A percentile compares a stretch with the other conserved stretches of the same genome.
Conservation (phyloP, 805 yeast species). For the Sugiyamaella smithiae region DNA sequence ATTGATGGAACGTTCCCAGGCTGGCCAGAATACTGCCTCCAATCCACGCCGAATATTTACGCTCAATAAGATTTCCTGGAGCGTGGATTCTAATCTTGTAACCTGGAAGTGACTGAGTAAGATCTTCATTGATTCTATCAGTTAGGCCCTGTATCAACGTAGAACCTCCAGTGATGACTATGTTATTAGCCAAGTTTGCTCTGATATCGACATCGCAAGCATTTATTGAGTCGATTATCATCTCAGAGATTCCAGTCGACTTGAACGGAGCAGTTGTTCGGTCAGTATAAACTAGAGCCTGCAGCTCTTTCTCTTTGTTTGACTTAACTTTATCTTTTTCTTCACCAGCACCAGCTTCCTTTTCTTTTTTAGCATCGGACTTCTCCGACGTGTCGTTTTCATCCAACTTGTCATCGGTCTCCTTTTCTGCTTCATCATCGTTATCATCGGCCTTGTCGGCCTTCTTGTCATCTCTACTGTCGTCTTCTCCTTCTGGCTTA, state of each 20-base stretch:
- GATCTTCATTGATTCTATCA: slow-evolving; percentile 70
- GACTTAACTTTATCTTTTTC: slow-evolving; percentile 11
- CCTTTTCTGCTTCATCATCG: slow-evolving; percentile 24
- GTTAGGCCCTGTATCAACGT: slow-evolving; percentile 79
- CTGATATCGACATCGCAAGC: slow-evolving; percentile 79
- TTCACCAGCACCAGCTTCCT: slow-evolving; percentile 19
- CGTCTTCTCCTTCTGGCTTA: slow-evolving; percentile 44
- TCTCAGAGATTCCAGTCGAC: slow-evolving; percentile 49
- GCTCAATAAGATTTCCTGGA: slow-evolving; percentile 66
- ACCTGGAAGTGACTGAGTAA: slow-evolving; percentile 72
- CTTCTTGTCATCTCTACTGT: background rate
- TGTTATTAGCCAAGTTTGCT: slow-evolving; percentile 83
- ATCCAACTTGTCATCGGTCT: slow-evolving; percentile 13
- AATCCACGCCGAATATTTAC: slow-evolving; percentile 82
- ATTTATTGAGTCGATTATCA: slow-evolving; percentile 51
- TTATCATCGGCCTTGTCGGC: slow-evolving; percentile 26
- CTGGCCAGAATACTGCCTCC: slow-evolving; percentile 89
- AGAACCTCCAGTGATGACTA: slow-evolving; percentile 81
- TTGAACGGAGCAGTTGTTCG: slow-evolving; percentile 17
- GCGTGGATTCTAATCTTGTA: slow-evolving; percentile 81
- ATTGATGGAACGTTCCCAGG: slow-evolving; percentile 91
- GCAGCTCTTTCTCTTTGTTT: slow-evolving; percentile 12
- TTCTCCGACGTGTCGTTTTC: background rate
- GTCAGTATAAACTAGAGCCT: slow-evolving; percentile 21
- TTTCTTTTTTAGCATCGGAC: slow-evolving; percentile 13